Evolutionary conservation across 164 flowering plant species (phyloP), one percentile per base, ranked within the genome.

Genomic region (Dillenia suffruticosa): DNA sequence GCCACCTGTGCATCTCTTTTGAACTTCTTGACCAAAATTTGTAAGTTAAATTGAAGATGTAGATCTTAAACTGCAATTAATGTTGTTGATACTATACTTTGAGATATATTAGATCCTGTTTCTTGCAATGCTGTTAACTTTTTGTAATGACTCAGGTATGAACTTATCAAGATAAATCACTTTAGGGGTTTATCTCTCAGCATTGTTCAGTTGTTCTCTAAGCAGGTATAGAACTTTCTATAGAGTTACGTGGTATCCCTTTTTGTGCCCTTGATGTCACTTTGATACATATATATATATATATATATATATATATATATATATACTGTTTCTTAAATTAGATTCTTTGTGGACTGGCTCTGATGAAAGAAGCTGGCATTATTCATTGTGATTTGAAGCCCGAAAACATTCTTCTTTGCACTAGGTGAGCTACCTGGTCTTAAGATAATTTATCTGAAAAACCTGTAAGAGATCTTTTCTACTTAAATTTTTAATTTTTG

Each of bases 321-420:
- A 10, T 58, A 17, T 26, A 48, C 46, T 66, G 26, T 46, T 49
- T 72, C 12, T 10, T 68, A 58, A 53, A 14, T 40, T 69, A 95
- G 99, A 95, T 95, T 59, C 77, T 95, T 74, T 73, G 75, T 67
- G 99, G 96, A 40, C 68, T 95, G 75, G 78, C 82, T 68, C 76
- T 95, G 48, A 74, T 95, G 83, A 95, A 90, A 81, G 95, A 88
- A 61, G 98, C 96, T 71, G 90, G 89, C 52, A 88, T 95, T 49
- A 95, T 95, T 69, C 99, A 95, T 62, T 95, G 99, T 82, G 99
- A 95, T 87, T 75, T 95, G 77, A 95, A 95, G 83, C 99, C 99
- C 50, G 99, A 95, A 77, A 95, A 95, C 71, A 95, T 95, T 77
- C 99, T 95, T 72, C 68, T 95, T 16, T 85, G 91, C 61, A 75